Conservation (phyloP, 2,329 filamentous ascomycete species). For the Paecilomyces variotii region DNA sequence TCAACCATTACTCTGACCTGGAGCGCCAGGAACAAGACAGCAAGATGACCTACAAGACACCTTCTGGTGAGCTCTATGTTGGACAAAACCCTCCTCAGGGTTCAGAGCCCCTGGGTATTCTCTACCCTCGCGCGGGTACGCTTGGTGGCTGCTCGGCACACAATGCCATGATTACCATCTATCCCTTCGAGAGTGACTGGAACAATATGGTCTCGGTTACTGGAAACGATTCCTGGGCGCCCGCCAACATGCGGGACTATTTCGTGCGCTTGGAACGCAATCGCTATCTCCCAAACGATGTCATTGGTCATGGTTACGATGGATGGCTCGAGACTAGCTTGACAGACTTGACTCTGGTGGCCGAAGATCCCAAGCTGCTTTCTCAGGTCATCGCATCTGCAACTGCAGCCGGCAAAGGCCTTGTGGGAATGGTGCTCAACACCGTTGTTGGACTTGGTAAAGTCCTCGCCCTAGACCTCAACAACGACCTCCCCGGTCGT, state of each 20-base stretch:
- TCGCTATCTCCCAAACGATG: conserved; percentile 38
- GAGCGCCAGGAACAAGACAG: conserved; percentile 46
- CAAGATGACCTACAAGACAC: conserved; percentile 51
- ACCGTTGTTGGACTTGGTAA: conserved; percentile 38
- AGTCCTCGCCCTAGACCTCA: conserved; percentile 44
- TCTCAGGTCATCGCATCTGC: conserved; percentile 45
- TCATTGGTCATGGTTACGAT: conserved; percentile 46
- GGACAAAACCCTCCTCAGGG: conserved; percentile 45
- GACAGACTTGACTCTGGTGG: conserved; percentile 44
- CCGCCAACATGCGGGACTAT: conserved; percentile 49
- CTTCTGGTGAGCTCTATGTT: conserved; percentile 46
- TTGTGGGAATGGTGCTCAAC: conserved; percentile 31
- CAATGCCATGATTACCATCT: conserved; percentile 52
- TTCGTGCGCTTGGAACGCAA: conserved; percentile 47
- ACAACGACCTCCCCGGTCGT: conserved; percentile 37
- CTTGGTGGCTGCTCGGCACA: conserved; percentile 54
- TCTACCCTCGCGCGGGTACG: conserved; percentile 50
- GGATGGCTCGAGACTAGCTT: conserved; percentile 50
- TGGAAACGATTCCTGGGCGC: conserved; percentile 50
- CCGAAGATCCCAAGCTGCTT: conserved; percentile 47
- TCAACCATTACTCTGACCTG: conserved; percentile 53
- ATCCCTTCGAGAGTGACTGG: conserved; percentile 53
- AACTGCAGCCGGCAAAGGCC: conserved; percentile 41
- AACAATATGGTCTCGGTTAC: conserved; percentile 48
- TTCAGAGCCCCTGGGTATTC: conserved; percentile 43